These are phyloP conservation scores for Melanomma pulvis-pyrius DNA, from an alignment of 495 filamentous ascomycete genomes.

Conservation along the genomic window DNA sequence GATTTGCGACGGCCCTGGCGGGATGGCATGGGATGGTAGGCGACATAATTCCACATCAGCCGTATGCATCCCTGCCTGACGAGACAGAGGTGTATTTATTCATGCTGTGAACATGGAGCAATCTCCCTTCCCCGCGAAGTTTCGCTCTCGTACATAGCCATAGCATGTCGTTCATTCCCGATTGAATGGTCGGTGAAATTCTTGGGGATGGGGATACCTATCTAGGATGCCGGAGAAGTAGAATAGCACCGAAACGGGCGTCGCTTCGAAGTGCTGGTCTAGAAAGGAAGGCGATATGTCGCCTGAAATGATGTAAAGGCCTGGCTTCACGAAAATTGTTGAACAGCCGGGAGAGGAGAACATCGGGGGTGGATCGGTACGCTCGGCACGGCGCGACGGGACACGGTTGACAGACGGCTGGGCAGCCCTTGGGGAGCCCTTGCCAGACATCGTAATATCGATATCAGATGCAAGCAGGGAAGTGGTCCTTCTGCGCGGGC, in stretches of 20 bases:
- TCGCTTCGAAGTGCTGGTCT: not conserved
- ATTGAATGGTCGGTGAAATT: not conserved
- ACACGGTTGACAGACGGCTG: too few relatives aligned
- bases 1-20: not conserved
- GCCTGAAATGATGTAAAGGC: not conserved
- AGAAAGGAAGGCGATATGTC: slow-evolving; percentile 9
- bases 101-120: too few relatives aligned
- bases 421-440: too few relatives aligned
- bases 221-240: not conserved
- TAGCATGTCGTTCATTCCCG: not conserved
- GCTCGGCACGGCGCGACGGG: too few relatives aligned
- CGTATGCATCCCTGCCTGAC: too few relatives aligned
- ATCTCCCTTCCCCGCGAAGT: not conserved
- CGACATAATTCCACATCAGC: too few relatives aligned
- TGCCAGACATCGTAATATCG: not conserved
- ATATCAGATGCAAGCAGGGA: slow-evolving; percentile 12
- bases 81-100: too few relatives aligned
- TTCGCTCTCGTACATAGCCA: not conserved
- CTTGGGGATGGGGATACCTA: not conserved
- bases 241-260: not conserved
- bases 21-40: too few relatives aligned
- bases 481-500: not conserved
- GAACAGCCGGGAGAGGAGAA: slow-evolving; percentile 3
- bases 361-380: too few relatives aligned
- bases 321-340: slow-evolving; percentile 14